Conservation (phyloP, 116 monocot species). For the Zostera marina region DNA sequence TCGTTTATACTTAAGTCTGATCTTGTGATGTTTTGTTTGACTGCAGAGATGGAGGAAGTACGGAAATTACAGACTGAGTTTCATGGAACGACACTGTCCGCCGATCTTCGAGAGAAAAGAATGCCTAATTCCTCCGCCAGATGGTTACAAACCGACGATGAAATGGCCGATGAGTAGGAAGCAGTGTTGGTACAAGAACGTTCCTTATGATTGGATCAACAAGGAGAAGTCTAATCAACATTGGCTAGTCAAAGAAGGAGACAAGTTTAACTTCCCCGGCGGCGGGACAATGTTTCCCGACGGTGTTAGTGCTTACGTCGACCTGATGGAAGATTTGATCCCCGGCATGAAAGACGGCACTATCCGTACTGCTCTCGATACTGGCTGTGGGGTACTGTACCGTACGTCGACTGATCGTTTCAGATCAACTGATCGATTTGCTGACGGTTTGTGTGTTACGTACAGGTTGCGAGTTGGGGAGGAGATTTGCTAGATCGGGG, state of each 20-base stretch:
- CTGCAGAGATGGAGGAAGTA: slow-evolving; percentile 82
- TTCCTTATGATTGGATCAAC: slow-evolving; percentile 97
- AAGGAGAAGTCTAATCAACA: slow-evolving; percentile 89
- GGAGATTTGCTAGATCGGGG: slow-evolving; percentile 77
- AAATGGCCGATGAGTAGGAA: slow-evolving; percentile 90
- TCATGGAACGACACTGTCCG: slow-evolving; percentile 93
- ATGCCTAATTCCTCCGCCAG: slow-evolving; percentile 73
- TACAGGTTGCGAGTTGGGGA: slow-evolving; percentile 94
- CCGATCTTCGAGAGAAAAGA: slow-evolving; percentile 60
- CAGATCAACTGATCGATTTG: too few relatives aligned
- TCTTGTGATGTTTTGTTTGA: neutral
- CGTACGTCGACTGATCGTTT: too few relatives aligned
- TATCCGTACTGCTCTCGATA: slow-evolving; percentile 79
- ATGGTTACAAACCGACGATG: slow-evolving; percentile 71
- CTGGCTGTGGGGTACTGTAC: slow-evolving; percentile 69
- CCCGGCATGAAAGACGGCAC: slow-evolving; percentile 98
- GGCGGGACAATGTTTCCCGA: slow-evolving; percentile 99
- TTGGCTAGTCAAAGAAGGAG: slow-evolving; percentile 85
- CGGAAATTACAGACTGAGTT: slow-evolving; percentile 60
- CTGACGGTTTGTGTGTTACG: slow-evolving; percentile 76
- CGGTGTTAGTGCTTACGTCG: slow-evolving; percentile 84
- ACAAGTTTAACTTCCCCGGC: slow-evolving; percentile 83
- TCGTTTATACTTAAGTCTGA: too few relatives aligned
- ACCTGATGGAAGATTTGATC: slow-evolving; percentile 70
- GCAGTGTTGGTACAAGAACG: slow-evolving; percentile 96